These are phyloP conservation scores for Suhomyces maxii DNA, from an alignment of 1,139 yeast genomes.

Conservation along the genomic window DNA sequence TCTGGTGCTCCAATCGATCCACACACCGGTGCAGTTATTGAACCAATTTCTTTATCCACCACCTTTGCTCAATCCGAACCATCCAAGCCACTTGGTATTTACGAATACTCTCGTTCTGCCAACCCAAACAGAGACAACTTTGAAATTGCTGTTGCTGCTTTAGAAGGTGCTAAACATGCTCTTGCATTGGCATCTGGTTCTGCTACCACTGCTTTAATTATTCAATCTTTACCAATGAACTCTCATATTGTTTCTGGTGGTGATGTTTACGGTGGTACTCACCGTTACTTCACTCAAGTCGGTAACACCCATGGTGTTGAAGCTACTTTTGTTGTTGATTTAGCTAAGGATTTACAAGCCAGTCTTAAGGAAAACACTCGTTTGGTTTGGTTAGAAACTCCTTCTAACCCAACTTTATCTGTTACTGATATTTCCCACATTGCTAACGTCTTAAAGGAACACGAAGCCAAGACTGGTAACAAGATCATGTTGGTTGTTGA, in stretches of 20 bases:
- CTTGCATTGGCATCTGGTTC: slow-evolving; percentile 84
- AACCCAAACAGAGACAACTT: slow-evolving; percentile 88
- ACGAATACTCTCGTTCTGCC: slow-evolving; percentile 84
- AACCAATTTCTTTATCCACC: slow-evolving; percentile 81
- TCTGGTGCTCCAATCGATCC: slow-evolving; percentile 77
- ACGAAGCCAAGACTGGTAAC: slow-evolving; percentile 47
- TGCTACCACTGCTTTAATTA: slow-evolving; percentile 77
- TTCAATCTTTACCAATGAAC: slow-evolving; percentile 72
- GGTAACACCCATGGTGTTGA: slow-evolving; percentile 78
- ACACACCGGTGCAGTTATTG: slow-evolving; percentile 83
- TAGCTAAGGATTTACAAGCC: slow-evolving; percentile 57
- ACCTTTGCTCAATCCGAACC: slow-evolving; percentile 84
- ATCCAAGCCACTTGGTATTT: slow-evolving; percentile 72
- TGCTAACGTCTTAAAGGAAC: slow-evolving; percentile 48
- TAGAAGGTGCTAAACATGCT: slow-evolving; percentile 77
- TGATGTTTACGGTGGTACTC: slow-evolving; percentile 93
- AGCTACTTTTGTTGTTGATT: slow-evolving; percentile 66
- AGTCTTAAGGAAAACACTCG: slow-evolving; percentile 63
- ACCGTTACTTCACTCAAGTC: slow-evolving; percentile 85
- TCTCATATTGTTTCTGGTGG: slow-evolving; percentile 80
- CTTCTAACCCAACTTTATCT: slow-evolving; percentile 82
- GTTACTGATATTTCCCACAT: slow-evolving; percentile 71
- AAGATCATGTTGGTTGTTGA: slow-evolving; percentile 74
- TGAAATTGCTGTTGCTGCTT: slow-evolving; percentile 76
- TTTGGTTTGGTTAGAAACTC: slow-evolving; percentile 87